Evolutionary conservation across 2,329 filamentous ascomycete genomes (phyloP).

Genomic region (Ceratocystis eucalypticola): DNA sequence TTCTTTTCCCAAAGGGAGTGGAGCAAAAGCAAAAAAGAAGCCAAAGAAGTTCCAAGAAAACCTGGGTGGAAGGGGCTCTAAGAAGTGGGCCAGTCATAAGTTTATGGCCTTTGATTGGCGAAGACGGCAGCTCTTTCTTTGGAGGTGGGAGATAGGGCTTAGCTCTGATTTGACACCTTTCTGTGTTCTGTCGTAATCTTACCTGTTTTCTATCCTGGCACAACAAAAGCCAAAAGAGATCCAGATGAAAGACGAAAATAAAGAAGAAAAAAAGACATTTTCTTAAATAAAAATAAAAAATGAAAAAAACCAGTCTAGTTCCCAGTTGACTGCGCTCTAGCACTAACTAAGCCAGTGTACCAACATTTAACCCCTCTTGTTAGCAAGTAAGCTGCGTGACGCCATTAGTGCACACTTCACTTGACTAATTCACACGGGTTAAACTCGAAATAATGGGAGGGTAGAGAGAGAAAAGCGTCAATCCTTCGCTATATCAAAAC

Average conservation of each 20-base stretch:
- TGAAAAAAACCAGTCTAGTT: neutral
- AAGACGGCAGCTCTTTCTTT: neutral
- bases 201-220: neutral
- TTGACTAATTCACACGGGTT: neutral
- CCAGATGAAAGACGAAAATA: neutral
- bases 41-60: neutral
- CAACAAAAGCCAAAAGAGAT: too few species aligned
- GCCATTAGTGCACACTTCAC: neutral
- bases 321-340: neutral
- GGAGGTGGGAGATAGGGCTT: neutral
- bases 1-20: slow-evolving; percentile 7
- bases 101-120: neutral
- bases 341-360: too few species aligned
- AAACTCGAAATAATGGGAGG: neutral
- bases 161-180: slow-evolving; percentile 7
- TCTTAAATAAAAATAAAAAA: neutral
- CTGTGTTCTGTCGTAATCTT: neutral
- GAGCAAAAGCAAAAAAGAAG: slow-evolving; percentile 1
- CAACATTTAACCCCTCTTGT: neutral
- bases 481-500: too few species aligned
- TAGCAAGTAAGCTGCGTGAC: neutral
- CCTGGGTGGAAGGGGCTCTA: neutral
- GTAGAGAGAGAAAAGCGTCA: too few species aligned
- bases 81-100: neutral
- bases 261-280: neutral